phyloP scores from a whole-genome alignment of 2,329 filamentous ascomycete species.

The Cercospora sp. region DNA sequence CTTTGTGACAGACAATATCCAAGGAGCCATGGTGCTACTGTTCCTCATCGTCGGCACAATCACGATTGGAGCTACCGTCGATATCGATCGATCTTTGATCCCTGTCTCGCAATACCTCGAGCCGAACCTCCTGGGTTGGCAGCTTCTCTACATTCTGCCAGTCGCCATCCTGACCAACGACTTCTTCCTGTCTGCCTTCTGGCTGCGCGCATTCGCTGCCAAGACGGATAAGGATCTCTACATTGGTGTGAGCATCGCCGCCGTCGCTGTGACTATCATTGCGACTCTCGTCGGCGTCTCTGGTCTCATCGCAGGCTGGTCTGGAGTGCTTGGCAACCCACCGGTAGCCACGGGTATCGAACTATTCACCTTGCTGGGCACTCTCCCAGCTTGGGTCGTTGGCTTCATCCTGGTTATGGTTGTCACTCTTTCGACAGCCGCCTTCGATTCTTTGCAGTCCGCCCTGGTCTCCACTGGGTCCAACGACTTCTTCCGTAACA shows the following conservation, averaged over 20 bases:
- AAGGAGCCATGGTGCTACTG: slow-evolving; percentile 73
- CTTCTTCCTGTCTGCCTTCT: slow-evolving; percentile 82
- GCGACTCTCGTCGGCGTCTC: slow-evolving; percentile 71
- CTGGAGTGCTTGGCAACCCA: slow-evolving; percentile 66
- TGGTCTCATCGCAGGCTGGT: slow-evolving; percentile 76
- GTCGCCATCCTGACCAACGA: slow-evolving; percentile 80
- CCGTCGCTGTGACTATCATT: slow-evolving; percentile 64
- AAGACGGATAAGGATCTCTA: slow-evolving; percentile 76
- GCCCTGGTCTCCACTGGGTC: slow-evolving; percentile 78
- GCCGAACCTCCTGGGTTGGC: slow-evolving; percentile 73
- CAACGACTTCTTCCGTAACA: slow-evolving; percentile 83
- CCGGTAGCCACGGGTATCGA: slow-evolving; percentile 65
- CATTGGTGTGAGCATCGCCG: slow-evolving; percentile 70
- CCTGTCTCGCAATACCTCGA: slow-evolving; percentile 68
- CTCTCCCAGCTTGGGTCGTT: slow-evolving; percentile 77
- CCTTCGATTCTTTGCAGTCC: slow-evolving; percentile 78
- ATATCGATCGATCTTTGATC: slow-evolving; percentile 69
- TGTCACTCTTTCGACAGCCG: slow-evolving; percentile 65
- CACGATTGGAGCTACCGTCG: slow-evolving; percentile 71
- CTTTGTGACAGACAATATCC: slow-evolving; percentile 79
- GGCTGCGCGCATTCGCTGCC: slow-evolving; percentile 80
- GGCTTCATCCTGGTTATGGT: slow-evolving; percentile 81
- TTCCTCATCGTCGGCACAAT: slow-evolving; percentile 76
- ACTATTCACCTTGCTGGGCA: slow-evolving; percentile 72
- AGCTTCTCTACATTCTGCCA: slow-evolving; percentile 80